These are phyloP conservation scores for Penicillium desertorum DNA, from an alignment of 495 filamentous ascomycete species.

Conservation along the genomic window DNA sequence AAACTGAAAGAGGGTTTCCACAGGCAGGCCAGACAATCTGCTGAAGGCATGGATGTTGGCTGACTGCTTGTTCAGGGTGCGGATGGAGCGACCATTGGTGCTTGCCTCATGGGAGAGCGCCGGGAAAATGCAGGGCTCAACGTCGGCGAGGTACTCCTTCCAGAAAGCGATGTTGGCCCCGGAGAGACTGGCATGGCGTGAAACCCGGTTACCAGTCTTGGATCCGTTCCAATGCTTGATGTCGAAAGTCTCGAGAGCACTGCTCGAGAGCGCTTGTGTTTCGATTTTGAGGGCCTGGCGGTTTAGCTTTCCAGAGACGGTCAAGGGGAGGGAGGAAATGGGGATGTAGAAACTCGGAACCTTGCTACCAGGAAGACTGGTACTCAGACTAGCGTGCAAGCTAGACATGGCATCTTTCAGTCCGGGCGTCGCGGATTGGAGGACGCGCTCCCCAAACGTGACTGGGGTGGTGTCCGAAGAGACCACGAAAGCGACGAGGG, in stretches of 20 bases:
- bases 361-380: constrained; percentile 47
- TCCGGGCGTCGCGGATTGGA: constrained; percentile 20
- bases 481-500: constrained; percentile 36
- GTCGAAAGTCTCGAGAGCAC: constrained; percentile 15
- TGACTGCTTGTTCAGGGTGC: constrained; percentile 29
- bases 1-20: constrained; percentile 42
- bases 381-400: constrained; percentile 29
- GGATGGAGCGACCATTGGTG: constrained; percentile 12
- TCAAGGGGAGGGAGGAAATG: constrained; percentile 51
- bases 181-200: constrained; percentile 15
- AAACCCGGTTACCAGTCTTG: constrained; percentile 9
- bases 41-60: constrained; percentile 40
- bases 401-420: constrained; percentile 19
- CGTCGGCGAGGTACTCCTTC: constrained; percentile 50
- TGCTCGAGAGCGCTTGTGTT: constrained; percentile 19
- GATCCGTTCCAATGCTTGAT: constrained; percentile 21
- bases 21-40: constrained; percentile 27
- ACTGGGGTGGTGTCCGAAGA: constrained; percentile 1
- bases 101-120: constrained; percentile 26
- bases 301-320: constrained; percentile 53
- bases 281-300: constrained; percentile 24
- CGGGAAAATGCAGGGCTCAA: constrained; percentile 57
- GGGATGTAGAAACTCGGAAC: constrained; percentile 61
- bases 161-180: constrained; percentile 45
- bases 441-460: neutral